These are phyloP conservation scores for Psilocybe sp. DNA, from an alignment of 768 basidiomycete genomes.

Conservation along the genomic window DNA sequence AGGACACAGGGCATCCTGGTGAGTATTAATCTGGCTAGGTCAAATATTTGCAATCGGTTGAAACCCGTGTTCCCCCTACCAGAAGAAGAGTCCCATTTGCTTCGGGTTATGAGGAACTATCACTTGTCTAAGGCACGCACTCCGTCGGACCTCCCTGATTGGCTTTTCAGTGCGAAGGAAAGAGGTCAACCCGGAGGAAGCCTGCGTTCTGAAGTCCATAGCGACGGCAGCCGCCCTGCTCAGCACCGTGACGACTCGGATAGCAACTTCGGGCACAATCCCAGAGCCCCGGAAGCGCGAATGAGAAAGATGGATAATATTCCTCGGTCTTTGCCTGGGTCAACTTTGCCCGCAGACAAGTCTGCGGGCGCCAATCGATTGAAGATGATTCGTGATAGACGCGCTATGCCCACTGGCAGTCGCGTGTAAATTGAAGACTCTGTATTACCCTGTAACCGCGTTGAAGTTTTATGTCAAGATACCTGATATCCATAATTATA, in stretches of 20 bases:
- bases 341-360: constrained; percentile 1
- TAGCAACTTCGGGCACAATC: neutral
- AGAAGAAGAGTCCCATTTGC: constrained; percentile 58
- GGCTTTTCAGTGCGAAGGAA: constrained; percentile 63
- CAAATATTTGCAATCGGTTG: neutral
- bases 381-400: constrained; percentile 8
- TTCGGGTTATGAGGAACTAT: constrained; percentile 66
- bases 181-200: constrained; percentile 20
- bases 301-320: constrained; percentile 7
- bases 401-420: constrained; percentile 1
- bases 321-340: constrained; percentile 1
- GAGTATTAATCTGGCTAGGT: constrained; percentile 23
- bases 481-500: too few relatives aligned
- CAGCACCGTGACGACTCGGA: constrained; percentile 10
- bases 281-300: constrained; percentile 2
- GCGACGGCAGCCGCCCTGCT: constrained; percentile 7
- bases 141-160: constrained; percentile 57
- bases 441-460: neutral
- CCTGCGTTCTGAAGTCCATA: constrained; percentile 12
- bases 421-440: neutral
- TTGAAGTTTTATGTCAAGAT: constrained; percentile 4
- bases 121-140: constrained; percentile 58
- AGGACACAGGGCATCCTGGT: constrained; percentile 9
- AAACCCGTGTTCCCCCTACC: constrained; percentile 19
- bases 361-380: constrained; percentile 5